phyloP scores from a whole-genome alignment of 345 rosid species.

The Limnanthes douglasii region DNA sequence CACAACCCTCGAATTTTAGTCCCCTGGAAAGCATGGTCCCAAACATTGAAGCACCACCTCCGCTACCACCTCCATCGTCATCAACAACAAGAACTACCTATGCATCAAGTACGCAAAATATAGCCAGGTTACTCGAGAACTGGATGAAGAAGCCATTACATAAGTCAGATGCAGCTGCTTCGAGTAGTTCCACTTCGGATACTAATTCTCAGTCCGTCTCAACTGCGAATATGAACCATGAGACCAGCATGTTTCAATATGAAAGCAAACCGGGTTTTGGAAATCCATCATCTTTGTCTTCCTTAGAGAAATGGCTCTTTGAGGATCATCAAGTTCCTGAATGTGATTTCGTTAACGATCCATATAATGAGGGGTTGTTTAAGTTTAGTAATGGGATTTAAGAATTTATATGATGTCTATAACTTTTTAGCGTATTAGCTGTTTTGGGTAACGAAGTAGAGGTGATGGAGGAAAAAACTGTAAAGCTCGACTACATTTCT shows the following conservation, averaged over 20 bases:
- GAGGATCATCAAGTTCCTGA: too few species aligned
- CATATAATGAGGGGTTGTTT: too few species aligned
- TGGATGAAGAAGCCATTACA: slow-evolving; percentile 33
- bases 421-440: too few species aligned
- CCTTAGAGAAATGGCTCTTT: slow-evolving; percentile 64
- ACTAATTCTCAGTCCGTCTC: slow-evolving; percentile 16
- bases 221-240: slow-evolving; percentile 14
- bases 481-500: too few species aligned
- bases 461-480: too few species aligned
- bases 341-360: too few species aligned
- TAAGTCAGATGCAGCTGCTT: slow-evolving; percentile 11
- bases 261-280: slow-evolving; percentile 29
- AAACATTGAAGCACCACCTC: slow-evolving; percentile 6
- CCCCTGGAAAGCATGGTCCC: slow-evolving; percentile 3
- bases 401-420: too few species aligned
- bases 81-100: slow-evolving; percentile 16
- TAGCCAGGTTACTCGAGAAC: slow-evolving; percentile 49
- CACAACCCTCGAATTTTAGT: slow-evolving; percentile 6
- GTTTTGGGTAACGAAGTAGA: too few species aligned
- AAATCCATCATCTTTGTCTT: slow-evolving; percentile 24
- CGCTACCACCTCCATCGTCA: slow-evolving; percentile 15
- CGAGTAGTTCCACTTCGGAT: slow-evolving; percentile 27
- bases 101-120: slow-evolving; percentile 56
- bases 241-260: slow-evolving; percentile 14
- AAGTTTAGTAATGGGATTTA: too few species aligned